Base-by-base conservation (phyloP, 1,139 yeast genomes). In the Magnusiomyces magnusii region DNA sequence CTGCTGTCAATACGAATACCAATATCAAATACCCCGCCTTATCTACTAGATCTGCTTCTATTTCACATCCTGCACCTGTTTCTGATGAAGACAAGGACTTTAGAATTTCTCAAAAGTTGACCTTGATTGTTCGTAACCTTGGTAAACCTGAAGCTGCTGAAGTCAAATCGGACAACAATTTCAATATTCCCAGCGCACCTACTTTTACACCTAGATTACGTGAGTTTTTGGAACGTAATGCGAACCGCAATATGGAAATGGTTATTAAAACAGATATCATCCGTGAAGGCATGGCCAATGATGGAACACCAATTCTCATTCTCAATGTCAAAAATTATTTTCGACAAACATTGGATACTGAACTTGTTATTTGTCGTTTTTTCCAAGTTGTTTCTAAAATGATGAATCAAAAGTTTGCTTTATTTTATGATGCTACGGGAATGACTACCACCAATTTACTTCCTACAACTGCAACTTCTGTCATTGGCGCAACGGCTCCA, bases 151-250 rank as follows among this genome's bases (percentile, higher is more conserved):
- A 62, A 17, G 27, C 59, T 53, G 9, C 39, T 2, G 55, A 53
- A 2, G 3, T 50, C 15, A 31, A 53, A 28, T 2, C 39, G 2
- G 41, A 41, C 5, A 21, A 21, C 24, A n/a, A 51, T 7, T 7
- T 51, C 15, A 13, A 27, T 17, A 58, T 63, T 10, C 58, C 64
- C 2, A 57, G 56, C 15, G 41, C 7, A 21, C 49, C 24, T 19
- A 9, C 7, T 10, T 44, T 21, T 17, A 55, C 60, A 2, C 54
- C 61, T 15, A 81, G 80, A 58, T 75, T 85, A 57, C 83, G 81
- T 65, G 96, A 88, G 60, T 87, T 87, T 65, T 85, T 89, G 91
- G 79, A 84, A 28, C 83, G 84, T 62, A 81, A 85, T 75, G 76
- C 89, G 0, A 75, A 81, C 57, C 78, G 80, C 57, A 83, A 84